phyloP scores from a whole-genome alignment of 208 protist species.

The Trypanosoma platydactyli region DNA sequence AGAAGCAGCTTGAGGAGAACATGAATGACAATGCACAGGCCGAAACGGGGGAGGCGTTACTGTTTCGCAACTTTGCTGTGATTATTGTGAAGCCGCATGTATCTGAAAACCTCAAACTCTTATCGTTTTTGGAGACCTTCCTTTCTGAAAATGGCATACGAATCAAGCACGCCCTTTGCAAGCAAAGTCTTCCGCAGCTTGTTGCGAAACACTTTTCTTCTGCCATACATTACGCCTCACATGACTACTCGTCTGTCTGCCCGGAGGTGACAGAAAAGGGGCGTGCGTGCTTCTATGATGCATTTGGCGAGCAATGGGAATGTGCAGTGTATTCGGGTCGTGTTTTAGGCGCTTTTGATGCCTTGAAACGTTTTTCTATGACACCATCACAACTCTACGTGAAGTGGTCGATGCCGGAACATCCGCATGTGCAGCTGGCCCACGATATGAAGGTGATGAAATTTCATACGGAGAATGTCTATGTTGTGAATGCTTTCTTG shows the following conservation, averaged over 20 bases:
- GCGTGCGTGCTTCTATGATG: constrained; percentile 18
- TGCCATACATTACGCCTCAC: constrained; percentile 26
- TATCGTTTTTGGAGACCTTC: constrained; percentile 27
- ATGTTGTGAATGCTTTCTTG: constrained; percentile 35
- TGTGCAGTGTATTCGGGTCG: constrained; percentile 24
- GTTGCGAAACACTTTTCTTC: constrained; percentile 39
- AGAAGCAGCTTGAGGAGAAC: too few species aligned
- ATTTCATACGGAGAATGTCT: constrained; percentile 32
- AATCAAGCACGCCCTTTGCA: constrained; percentile 28
- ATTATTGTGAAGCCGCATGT: constrained; percentile 59
- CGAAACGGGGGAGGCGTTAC: constrained; percentile 23
- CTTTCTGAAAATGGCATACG: constrained; percentile 30
- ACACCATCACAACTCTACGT: constrained; percentile 46
- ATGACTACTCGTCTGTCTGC: constrained; percentile 4
- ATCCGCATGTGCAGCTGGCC: constrained; percentile 30
- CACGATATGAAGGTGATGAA: constrained; percentile 33
- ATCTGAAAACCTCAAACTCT: constrained; percentile 19
- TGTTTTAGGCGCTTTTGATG: constrained; percentile 41
- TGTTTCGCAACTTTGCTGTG: constrained; percentile 49
- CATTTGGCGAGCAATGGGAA: constrained; percentile 39
- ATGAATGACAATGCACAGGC: constrained; percentile 1
- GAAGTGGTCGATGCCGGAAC: constrained; percentile 27
- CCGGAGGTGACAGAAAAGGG: constrained; percentile 30
- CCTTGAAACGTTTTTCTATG: constrained; percentile 26
- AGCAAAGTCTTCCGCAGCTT: constrained; percentile 16